Evolutionary conservation across 352 stramenopile species (phyloP), one percentile per base, ranked within the genome.

Genomic region (Peronospora belbahrii): DNA sequence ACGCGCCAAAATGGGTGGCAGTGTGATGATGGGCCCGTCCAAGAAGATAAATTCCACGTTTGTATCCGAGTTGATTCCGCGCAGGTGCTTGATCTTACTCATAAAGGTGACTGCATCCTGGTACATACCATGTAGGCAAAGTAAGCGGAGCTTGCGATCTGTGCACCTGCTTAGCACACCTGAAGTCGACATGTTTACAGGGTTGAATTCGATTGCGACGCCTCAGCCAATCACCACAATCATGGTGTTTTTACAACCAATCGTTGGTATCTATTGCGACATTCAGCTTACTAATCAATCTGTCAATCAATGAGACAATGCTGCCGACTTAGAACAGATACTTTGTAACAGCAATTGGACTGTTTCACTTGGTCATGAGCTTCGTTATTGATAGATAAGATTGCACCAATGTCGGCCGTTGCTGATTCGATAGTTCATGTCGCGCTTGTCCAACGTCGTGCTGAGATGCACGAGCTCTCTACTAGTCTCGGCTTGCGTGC

Each of bases 51-150:
- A 85, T 48, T 92, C 75, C 36, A 78, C 56, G 18, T 58, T 32
- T 14, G 43, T 42, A 42, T 59, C 58, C 2, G 5, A 14, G 24
- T 13, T 19, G 36, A 51, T 36, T 9, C 53, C 48, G 15, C 64
- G 65, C 34, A 91, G 38, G 22, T 77, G 75, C 42, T 72, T 69
- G 15, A 67, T 92, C 70, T 92, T 92, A 55, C 48, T 49, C 33
- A 57, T 45, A 19, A 92, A 88, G 6, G 75, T 74, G 22, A 60
- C 53, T 41, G 62, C 72, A 40, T 88, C 82, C 62, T 92, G 80
- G 62, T 89, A 92, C 77, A 92, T 92, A 40, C 80, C 80, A 42
- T 92, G 80, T 20, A 92, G 72, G 59, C 80, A 92, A 36, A 92
- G 47, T 42, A 92, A 58, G 15, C 77, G 74, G 37, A 91, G 57